phyloP scores from a whole-genome alignment of 139 green algal species.

The Micractinium sp. region DNA sequence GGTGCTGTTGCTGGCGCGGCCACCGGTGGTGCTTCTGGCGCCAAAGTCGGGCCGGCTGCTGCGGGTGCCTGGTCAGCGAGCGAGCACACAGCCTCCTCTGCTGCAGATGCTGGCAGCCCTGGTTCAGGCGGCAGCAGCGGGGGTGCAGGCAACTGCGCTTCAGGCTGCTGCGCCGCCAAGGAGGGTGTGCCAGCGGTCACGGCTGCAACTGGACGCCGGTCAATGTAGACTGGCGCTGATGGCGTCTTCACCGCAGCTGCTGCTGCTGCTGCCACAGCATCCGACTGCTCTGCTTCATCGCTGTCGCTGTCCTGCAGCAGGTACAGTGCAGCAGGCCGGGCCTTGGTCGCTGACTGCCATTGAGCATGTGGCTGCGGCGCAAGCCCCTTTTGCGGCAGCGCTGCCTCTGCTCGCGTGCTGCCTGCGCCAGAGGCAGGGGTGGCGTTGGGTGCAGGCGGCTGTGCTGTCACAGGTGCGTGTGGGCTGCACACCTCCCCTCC shows the following conservation, averaged over 20 bases:
- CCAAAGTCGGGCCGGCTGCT: neutral
- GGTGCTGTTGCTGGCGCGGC: too few relatives aligned
- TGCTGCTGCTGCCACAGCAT: neutral
- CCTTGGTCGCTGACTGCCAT: neutral
- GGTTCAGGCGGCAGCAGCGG: neutral
- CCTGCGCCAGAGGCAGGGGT: neutral
- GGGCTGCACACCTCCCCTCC: too few relatives aligned
- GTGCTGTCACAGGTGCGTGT: neutral
- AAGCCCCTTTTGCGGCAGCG: neutral
- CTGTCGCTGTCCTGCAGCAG: constrained; percentile 8
- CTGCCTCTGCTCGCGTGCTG: neutral
- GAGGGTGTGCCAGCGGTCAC: neutral
- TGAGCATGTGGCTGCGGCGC: neutral
- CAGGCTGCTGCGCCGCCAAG: neutral
- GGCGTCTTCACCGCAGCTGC: neutral
- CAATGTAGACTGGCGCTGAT: neutral
- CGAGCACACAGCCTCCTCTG: too few relatives aligned
- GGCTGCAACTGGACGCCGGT: neutral
- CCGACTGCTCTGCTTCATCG: neutral
- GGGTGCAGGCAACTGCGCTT: neutral
- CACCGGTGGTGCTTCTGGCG: too few relatives aligned
- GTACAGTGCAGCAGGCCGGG: neutral
- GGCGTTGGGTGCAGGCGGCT: neutral
- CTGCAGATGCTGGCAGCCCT: neutral
- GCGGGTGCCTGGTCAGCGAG: neutral